phyloP scores from a whole-genome alignment of 2,329 filamentous ascomycete species.

The Rhynchosporium agropyri region DNA sequence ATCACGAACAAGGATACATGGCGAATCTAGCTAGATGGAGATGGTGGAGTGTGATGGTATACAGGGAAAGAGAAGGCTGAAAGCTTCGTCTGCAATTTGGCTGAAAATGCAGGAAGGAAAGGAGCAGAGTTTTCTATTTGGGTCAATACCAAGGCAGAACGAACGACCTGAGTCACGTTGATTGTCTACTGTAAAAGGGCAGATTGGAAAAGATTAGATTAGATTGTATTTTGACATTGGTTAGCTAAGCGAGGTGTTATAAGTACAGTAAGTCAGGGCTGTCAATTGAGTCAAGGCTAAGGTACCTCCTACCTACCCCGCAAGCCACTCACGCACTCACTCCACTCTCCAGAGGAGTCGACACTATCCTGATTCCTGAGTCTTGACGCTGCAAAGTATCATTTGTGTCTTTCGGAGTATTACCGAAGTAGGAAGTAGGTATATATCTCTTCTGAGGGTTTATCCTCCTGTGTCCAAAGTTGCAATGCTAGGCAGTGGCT shows the following conservation, averaged over 20 bases:
- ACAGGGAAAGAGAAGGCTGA: slow-evolving; percentile 7
- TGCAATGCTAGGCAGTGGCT: no score
- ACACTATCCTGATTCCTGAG: no score
- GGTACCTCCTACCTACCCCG: background rate
- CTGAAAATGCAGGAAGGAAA: background rate
- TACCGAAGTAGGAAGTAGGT: no score
- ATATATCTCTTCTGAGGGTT: no score
- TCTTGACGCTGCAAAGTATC: no score
- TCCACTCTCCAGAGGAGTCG: background rate
- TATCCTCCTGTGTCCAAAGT: no score
- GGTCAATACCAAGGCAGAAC: background rate
- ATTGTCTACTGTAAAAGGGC: background rate
- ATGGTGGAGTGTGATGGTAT: background rate
- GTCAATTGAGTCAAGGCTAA: background rate
- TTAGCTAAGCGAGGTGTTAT: background rate
- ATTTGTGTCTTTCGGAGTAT: no score
- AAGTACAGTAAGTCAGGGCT: no score
- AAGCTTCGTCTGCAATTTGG: slow-evolving; percentile 17
- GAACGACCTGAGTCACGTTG: background rate
- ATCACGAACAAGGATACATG: slow-evolving; percentile 12
- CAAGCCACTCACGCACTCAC: background rate
- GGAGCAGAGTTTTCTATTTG: slow-evolving; percentile 1
- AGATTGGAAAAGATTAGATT: slow-evolving; percentile 8
- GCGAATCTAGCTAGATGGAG: background rate
- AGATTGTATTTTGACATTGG: background rate